These are phyloP conservation scores for Fusarium napiforme DNA, from an alignment of 2,329 filamentous ascomycete species.

Conservation along the genomic window DNA sequence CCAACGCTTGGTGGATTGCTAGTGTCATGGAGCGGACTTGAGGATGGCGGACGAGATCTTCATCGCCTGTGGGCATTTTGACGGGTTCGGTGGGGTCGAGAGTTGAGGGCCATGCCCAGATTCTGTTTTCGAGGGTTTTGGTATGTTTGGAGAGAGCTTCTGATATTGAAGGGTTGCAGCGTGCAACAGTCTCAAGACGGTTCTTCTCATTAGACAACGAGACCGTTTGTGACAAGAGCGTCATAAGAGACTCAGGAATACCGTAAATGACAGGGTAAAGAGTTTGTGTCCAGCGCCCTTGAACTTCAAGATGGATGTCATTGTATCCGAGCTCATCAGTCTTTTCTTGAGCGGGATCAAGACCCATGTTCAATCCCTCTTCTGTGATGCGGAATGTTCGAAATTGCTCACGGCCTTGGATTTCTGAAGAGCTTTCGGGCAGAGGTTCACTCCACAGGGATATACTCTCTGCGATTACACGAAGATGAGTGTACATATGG, in stretches of 20 bases:
- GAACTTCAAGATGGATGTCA: constrained; percentile 56
- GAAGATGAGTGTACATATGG: constrained; percentile 59
- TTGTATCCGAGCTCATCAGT: constrained; percentile 54
- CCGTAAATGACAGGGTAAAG: constrained; percentile 59
- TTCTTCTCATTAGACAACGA: constrained; percentile 57
- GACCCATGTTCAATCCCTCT: constrained; percentile 45
- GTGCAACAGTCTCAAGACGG: constrained; percentile 39
- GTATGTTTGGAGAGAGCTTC: constrained; percentile 44
- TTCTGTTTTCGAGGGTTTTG: constrained; percentile 47
- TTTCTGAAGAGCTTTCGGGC: background rate
- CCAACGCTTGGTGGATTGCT: constrained; percentile 55
- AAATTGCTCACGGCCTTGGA: background rate
- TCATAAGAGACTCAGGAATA: constrained; percentile 54
- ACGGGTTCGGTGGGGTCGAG: constrained; percentile 14
- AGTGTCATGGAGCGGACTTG: constrained; percentile 38
- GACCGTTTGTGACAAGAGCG: constrained; percentile 55
- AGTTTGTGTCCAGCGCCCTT: constrained; percentile 53
- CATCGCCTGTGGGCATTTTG: background rate
- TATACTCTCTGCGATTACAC: constrained; percentile 58
- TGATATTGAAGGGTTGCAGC: constrained; percentile 39
- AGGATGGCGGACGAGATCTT: constrained; percentile 35
- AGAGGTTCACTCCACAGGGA: constrained; percentile 25
- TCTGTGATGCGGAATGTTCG: constrained; percentile 47
- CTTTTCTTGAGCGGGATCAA: constrained; percentile 44
- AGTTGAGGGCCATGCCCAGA: constrained; percentile 45